These are phyloP conservation scores for Xylaria sp. DNA, from an alignment of 2,329 filamentous ascomycete species.

Conservation along the genomic window DNA sequence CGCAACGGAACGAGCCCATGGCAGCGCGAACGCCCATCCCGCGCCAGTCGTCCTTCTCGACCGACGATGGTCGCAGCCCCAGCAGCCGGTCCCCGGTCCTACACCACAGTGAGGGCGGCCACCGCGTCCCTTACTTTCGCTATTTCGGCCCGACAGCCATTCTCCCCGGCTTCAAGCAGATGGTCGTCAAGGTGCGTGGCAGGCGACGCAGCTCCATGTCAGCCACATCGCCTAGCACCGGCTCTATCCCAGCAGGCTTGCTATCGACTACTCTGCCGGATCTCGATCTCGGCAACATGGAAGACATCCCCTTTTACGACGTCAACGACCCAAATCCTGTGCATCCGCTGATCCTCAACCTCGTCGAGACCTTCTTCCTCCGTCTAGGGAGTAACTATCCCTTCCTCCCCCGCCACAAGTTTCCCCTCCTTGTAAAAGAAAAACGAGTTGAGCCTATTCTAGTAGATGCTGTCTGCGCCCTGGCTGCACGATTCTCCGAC, in stretches of 20 bases:
- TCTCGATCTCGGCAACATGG: constrained; percentile 55
- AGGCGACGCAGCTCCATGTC: constrained; percentile 71
- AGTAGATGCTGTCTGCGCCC: constrained; percentile 84
- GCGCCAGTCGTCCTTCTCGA: constrained; percentile 53
- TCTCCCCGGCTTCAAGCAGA: constrained; percentile 91
- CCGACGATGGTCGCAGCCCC: constrained; percentile 54
- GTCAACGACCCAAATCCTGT: constrained; percentile 75
- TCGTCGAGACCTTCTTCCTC: constrained; percentile 83
- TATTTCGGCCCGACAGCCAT: constrained; percentile 94
- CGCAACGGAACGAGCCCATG: constrained; percentile 41
- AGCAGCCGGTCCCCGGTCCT: constrained; percentile 57
- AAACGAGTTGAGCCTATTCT: constrained; percentile 85
- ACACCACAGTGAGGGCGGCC: constrained; percentile 60
- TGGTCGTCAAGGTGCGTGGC: constrained; percentile 81
- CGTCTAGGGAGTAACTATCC: constrained; percentile 88
- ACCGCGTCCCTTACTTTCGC: constrained; percentile 86
- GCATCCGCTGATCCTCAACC: constrained; percentile 77
- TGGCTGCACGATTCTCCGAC: constrained; percentile 83
- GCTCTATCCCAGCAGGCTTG: constrained; percentile 46
- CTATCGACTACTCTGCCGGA: constrained; percentile 57
- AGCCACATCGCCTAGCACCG: constrained; percentile 60
- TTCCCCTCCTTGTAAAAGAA: constrained; percentile 79
- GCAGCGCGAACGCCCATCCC: constrained; percentile 43
- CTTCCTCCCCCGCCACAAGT: constrained; percentile 78
- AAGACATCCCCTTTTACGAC: constrained; percentile 79